Evolutionary conservation across 1,284 basidiomycete genomes (phyloP).

Genomic region (Malassezia brasiliensis): DNA sequence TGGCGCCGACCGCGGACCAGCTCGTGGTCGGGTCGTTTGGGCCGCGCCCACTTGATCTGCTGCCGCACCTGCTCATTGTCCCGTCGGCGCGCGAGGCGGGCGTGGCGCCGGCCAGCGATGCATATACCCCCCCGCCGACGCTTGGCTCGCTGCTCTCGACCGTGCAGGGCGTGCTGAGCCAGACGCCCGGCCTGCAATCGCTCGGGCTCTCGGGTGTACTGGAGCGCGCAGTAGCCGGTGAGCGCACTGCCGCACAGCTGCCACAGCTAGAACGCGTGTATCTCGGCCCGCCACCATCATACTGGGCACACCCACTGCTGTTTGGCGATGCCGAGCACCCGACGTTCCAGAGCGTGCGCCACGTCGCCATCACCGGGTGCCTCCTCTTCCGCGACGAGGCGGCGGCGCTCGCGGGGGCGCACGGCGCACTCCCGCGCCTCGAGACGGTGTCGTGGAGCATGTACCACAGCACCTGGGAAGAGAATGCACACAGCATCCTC

Average conservation of each 20-base stretch:
- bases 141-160: slow-evolving; percentile 3
- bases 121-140: neutral
- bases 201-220: slow-evolving; percentile 10
- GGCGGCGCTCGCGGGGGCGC: slow-evolving; percentile 1
- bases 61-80: neutral
- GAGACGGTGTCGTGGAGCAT: slow-evolving; percentile 3
- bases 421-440: slow-evolving; percentile 7
- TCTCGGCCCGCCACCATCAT: slow-evolving; percentile 10
- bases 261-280: neutral
- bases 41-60: slow-evolving; percentile 4
- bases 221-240: slow-evolving; percentile 7
- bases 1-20: neutral
- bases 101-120: neutral
- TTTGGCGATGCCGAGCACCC: slow-evolving; percentile 1
- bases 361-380: slow-evolving; percentile 4
- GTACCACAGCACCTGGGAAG: neutral
- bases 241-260: neutral
- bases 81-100: neutral
- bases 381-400: slow-evolving; percentile 11
- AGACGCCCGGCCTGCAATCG: neutral
- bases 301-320: slow-evolving; percentile 3
- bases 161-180: neutral
- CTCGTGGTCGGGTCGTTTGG: neutral
- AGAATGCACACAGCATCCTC: neutral
- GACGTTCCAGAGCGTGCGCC: neutral